Base-by-base conservation (phyloP, 208 protist species). In the Novymonas esmeraldas region DNA sequence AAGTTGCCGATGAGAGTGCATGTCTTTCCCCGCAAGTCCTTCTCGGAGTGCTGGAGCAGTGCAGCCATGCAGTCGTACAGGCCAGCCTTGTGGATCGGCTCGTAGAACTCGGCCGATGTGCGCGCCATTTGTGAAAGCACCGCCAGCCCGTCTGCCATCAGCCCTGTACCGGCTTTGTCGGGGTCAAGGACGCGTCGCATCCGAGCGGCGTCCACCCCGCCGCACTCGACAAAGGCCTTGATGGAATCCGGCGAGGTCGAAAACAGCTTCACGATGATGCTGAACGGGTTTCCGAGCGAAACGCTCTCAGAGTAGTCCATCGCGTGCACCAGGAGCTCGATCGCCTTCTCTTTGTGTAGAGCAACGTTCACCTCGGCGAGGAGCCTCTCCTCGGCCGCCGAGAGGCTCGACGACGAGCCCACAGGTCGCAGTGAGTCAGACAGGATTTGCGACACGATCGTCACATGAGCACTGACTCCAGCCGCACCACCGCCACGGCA, bases 1-100 rank as follows among this genome's bases (percentile, higher is more conserved):
- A 98, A 38, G 68, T 98, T 99, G 14, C 96, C 97, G 46, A 99
- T 70, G 2, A 99, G 79, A 39, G 95, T 98, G 78, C 97, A 99
- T 59, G 90, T 89, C 56, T 98, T 98, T 16, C 94, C 72, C 1
- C 95, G 85, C 31, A 98, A 69, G 9, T 82, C 80, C 34, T 79
- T 79, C 39, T 98, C 93, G 4, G 64, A 55, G 55, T 97, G 84
- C 28, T 77, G 54, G 6, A 98, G 51, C 22, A 98, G 74, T 13
- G 77, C 62, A 22, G 73, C 58, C 29, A 98, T 79, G 20, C 38
- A 72, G 33, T 76, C 68, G 79, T 92, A 97, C 6, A 98, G 45
- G 62, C 92, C 83, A 5, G 92, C 78, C 7, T 82, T 81, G 63
- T 97, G 81, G 62, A 98, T 95, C 11, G 75, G 44, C 20, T 80